Evolutionary conservation across 2,329 filamentous ascomycete genomes (phyloP), one percentile per base, ranked within the genome.

Genomic region (Paecilomyces formosus): DNA sequence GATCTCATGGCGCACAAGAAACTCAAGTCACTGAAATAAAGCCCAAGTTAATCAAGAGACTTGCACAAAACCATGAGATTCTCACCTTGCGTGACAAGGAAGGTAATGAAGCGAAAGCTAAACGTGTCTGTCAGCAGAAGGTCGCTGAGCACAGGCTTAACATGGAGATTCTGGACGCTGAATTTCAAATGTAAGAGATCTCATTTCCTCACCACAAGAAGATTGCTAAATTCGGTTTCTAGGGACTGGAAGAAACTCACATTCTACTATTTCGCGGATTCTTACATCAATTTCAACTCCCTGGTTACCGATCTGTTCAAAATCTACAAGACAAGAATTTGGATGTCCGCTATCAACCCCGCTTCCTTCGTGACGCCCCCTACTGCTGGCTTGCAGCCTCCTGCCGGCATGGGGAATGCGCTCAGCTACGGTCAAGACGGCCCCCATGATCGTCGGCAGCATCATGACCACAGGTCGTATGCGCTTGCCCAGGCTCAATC

Each of bases 201-300:
- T 26, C 28, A 30, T 15, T 49, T 59, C 26, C 21, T 26, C 56
- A 57, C 9, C 9, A 15, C n/a, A 45, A 57, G 53, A 55, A 31
- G 26, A 26, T n/a, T 11, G 13, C 59, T 69, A 57, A 67, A 55
- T 59, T 28, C 53, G 21, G 49, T 31, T 13, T 62, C 58, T 66
- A 97, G 93, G 87, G 94, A 99, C 73, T 97, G 92, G 86, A 96
- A 97, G 78, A 99, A 99, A 74, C 79, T 99, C 58, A 99, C 95
- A 0, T 97, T 97, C 76, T 99, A 97, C 79, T 99, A 97, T 77
- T 99, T 97, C 72, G 93, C 94, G 57, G 92, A 97, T 70, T 87
- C 91, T 0, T 99, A 99, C 73, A 96, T 99, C 80, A 97, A 97
- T 78, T 99, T 99, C 82, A 99, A 99, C 73, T 90, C 91, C 1